Evolutionary conservation across 2,329 filamentous ascomycete species (phyloP), one percentile per base, ranked within the genome.

Genomic region (Penicillium sp.): DNA sequence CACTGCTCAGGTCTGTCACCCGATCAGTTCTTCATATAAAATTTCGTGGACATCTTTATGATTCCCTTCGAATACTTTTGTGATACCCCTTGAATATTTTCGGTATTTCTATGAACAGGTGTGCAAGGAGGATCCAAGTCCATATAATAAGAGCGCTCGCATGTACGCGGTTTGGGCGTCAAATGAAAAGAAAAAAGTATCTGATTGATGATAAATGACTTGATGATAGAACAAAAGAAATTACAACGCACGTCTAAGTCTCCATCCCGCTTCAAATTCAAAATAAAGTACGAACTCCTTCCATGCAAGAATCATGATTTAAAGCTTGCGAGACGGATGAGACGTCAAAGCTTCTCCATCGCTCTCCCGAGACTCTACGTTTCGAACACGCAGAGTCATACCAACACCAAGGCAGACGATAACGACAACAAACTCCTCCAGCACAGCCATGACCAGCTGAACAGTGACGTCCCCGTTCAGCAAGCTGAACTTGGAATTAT

Each of bases 341-440:
- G 26, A 28, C 4, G 48, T 8, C 40, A 60, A 40, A 33, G 25
- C 45, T 11, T 46, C 46, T 48, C 57, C 54, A 14, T 51, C 45
- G 13, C n/a, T 30, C 28, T 19, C 4, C 16, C 10, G 14, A 40
- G 49, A 13, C 10, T 40, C 42, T 16, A 45, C 26, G 14, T 30
- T 30, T 16, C 61, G 58, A 6, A 64, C 59, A 13, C 35, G 58
- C 26, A 69, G 51, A 26, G 68, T 71, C 22, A 78, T 62, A 1
- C 76, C 73, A 10, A 70, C 63, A n/a, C 65, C 69, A n/a, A 79
- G 68, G 42, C 71, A 80, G 40, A 82, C 74, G 4, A 76, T 48
- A 2, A 84, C 77, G 22, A 83, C 76, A 7, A 78, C 67, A 42
- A 85, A 77, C 71, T 87, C 84, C 74, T 83, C 80, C 26, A 85